These are phyloP conservation scores for Thielaviopsis cerberus DNA, from an alignment of 2,329 filamentous ascomycete species.

Conservation along the genomic window DNA sequence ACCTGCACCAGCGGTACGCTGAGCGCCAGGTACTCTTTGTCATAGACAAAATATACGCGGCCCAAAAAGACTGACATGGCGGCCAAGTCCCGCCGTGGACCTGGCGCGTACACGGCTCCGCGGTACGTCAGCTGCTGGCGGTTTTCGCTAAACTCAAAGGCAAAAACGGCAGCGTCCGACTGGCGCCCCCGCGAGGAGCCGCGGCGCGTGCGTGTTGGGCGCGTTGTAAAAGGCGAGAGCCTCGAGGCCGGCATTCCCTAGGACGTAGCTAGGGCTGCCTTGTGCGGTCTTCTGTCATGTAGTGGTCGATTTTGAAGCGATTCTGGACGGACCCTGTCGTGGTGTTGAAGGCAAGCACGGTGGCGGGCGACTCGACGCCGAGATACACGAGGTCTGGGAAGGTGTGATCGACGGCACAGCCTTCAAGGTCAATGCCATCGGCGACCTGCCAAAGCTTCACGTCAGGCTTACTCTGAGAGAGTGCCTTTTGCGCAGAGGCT, in stretches of 20 bases:
- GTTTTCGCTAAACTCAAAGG: background rate
- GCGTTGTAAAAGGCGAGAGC: background rate
- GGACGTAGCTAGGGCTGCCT: background rate
- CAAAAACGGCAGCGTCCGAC: background rate
- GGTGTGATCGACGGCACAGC: background rate
- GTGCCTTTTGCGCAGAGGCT: background rate
- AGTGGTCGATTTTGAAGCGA: background rate
- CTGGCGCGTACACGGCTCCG: background rate
- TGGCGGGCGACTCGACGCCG: background rate
- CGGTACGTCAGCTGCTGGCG: background rate
- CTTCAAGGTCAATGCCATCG: background rate
- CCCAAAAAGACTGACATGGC: constrained; percentile 2
- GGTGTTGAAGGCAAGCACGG: background rate
- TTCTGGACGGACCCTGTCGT: background rate
- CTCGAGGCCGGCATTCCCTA: background rate
- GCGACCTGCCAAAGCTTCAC: background rate
- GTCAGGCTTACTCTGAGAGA: no score
- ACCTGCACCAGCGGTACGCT: background rate
- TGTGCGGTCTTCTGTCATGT: background rate
- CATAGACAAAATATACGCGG: constrained; percentile 4
- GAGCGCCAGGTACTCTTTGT: constrained; percentile 1
- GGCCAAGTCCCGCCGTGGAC: background rate
- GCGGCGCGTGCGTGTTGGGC: background rate
- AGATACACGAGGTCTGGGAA: background rate
- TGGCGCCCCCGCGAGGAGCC: background rate